Evolutionary conservation across 805 yeast genomes (phyloP), one percentile per base, ranked within the genome.

Genomic region (Candida ulmi): DNA sequence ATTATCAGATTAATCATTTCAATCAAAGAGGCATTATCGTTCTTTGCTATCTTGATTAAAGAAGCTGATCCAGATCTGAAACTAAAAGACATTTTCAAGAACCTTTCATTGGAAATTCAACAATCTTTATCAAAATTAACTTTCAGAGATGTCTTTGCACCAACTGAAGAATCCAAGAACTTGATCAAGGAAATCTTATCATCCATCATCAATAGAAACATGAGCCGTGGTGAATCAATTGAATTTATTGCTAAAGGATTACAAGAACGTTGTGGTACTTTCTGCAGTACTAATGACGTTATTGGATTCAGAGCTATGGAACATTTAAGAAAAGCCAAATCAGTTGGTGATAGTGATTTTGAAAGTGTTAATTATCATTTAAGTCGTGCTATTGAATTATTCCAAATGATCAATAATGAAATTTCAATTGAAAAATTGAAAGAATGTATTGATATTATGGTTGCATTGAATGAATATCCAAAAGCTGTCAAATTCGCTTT

Each of bases 271-370:
- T 93, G 99, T 68, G 95, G 95, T 1, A 80, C 95, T 0, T 93
- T 88, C 62, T 93, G 98, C 55, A 87, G 97, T 0, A 78, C 95
- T 13, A 87, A 84, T 48, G 99, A 93, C 61, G 96, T 93, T 21
- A 72, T 88, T 43, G 86, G 93, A 12, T 93, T 90, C 69, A 84
- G 91, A 61, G 98, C 97, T 0, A 80, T 88, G 51, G 99, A 93
- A 59, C 88, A 84, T 58, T 69, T 93, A 52, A 84, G 91, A 41
- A 80, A 83, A 51, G 97, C 98, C 1, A 84, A 82, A 52, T 84
- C 79, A 41, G 76, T 79, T 44, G 87, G 86, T 2, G 61, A 68
- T 19, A 75, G 76, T 47, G 96, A 90, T 55, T 72, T 72, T 31
- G 96, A 90, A 39, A 74, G 82, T 38, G 65, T 75, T 43, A 71